Percentiles rank a stretch among this genome's conserved stretches.
phyloP scores from a whole-genome alignment of 1,139 yeast species.

The Yamadazyma sp. region DNA sequence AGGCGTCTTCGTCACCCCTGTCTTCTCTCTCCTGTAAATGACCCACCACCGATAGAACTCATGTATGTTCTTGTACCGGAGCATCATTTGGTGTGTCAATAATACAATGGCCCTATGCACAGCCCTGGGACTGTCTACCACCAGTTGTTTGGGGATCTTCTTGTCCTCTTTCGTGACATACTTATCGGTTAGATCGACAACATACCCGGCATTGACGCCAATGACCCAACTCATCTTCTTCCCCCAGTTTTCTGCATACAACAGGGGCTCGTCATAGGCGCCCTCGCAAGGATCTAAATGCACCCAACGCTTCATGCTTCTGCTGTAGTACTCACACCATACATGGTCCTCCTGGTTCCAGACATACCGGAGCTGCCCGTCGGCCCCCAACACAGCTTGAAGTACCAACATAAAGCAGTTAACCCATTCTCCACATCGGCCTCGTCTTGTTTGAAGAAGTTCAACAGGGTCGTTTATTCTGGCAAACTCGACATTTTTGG shows the following conservation, averaged over 20 bases:
- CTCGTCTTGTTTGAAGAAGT: conserved; percentile 60
- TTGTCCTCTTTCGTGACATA: conserved; percentile 58
- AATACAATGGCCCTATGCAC: conserved; percentile 34
- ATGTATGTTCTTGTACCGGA: neutral
- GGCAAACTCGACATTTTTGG: conserved; percentile 56
- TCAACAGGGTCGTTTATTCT: conserved; percentile 70
- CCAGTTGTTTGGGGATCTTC: conserved; percentile 50
- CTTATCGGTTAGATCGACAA: conserved; percentile 66
- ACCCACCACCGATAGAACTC: conserved; percentile 28
- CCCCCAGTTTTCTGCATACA: conserved; percentile 88
- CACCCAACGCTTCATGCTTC: conserved; percentile 65
- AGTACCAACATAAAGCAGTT: conserved; percentile 74
- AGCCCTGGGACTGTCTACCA: conserved; percentile 34
- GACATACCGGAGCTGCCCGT: conserved; percentile 63
- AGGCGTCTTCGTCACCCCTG: conserved; percentile 7
- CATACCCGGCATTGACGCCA: conserved; percentile 63
- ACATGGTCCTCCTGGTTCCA: conserved; percentile 95
- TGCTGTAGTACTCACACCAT: conserved; percentile 89
- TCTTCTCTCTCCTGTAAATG: conserved; percentile 22
- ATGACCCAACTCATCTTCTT: conserved; percentile 87
- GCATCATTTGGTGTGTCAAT: neutral
- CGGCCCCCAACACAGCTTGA: conserved; percentile 54
- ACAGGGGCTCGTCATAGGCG: conserved; percentile 74
- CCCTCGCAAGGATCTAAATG: conserved; percentile 91
- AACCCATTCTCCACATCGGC: conserved; percentile 97